phyloP scores from a whole-genome alignment of 1,284 basidiomycete species.

The Laetiporus sulphureus region DNA sequence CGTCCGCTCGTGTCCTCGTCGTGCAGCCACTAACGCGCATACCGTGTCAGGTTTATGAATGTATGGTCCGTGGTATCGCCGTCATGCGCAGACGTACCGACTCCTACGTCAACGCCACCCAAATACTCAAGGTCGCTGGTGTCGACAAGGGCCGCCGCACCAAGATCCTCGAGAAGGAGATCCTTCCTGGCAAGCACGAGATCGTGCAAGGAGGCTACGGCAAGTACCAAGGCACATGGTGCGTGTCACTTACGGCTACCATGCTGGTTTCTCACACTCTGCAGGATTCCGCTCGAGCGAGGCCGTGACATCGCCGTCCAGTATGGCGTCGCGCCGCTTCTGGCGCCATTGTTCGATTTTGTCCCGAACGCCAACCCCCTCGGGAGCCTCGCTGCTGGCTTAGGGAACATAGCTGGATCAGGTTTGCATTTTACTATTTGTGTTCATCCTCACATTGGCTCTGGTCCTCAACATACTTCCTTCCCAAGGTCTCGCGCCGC shows the following conservation, averaged over 20 bases:
- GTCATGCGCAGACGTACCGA: constrained; percentile 96
- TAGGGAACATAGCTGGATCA: constrained; percentile 34
- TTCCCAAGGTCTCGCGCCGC: constrained; percentile 58
- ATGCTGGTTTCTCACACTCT: too few species aligned
- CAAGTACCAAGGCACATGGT: constrained; percentile 99
- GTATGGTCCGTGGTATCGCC: constrained; percentile 96
- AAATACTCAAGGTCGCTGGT: constrained; percentile 98
- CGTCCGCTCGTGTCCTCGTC: constrained; percentile 9
- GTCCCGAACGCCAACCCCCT: constrained; percentile 69
- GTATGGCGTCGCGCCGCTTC: constrained; percentile 80
- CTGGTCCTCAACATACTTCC: constrained; percentile 35
- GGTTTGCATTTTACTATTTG: constrained; percentile 42
- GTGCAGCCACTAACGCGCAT: constrained; percentile 24
- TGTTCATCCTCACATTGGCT: constrained; percentile 2
- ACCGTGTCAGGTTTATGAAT: constrained; percentile 77
- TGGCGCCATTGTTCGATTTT: constrained; percentile 90
- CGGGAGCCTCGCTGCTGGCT: constrained; percentile 42
- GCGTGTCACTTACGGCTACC: constrained; percentile 25
- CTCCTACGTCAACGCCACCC: constrained; percentile 96
- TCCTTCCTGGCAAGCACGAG: constrained; percentile 93
- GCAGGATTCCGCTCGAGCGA: constrained; percentile 88
- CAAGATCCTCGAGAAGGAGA: constrained; percentile 98
- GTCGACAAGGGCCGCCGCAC: constrained; percentile 95
- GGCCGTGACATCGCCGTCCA: constrained; percentile 87
- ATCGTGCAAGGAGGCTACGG: constrained; percentile 99